Base-by-base conservation (phyloP, 495 filamentous ascomycete species). In the Hapsidospora chrysogenum region DNA sequence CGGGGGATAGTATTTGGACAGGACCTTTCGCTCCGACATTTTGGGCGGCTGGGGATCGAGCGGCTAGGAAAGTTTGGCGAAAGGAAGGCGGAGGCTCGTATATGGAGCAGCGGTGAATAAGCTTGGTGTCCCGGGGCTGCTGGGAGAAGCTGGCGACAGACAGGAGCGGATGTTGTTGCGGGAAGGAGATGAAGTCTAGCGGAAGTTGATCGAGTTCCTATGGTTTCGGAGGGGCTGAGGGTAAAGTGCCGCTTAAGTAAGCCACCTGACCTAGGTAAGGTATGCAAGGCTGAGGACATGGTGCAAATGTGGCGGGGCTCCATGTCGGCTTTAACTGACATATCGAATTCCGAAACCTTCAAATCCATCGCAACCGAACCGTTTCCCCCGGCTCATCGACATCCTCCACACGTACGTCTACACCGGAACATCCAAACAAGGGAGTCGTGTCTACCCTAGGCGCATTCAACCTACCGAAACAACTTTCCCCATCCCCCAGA, bases 1-100 rank as follows among this genome's bases (percentile, higher is more conserved):
- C 17, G 92, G 85, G 23, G 89, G 89, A 54, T 92, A 96, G 68
- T 89, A 82, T 52, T 82, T 80, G 15, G 21, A 26, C 9, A 33
- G 37, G 18, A 33, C 37, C 31, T 39, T 39, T 18, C 37, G 37
- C 37, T 39, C 37, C 13, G 37, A 39, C 37, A 39, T 39, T 23
- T 4, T 22, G 17, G 16, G 13, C 7, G 23, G 23, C n/a, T 7
- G 11, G 27, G 13, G 5, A 14, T 7, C 1, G 19, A n/a, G 31
- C 17, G 17, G 16, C 13, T 11, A 7, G 23, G 9, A 14, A 22
- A n/a, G 5, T 22, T 21, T 4, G 14, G 17, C 7, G 20, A 18
- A 19, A 17, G 20, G 30, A 17, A 17, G 2, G 7, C 21, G 16
- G 3, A 32, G 30, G 18, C 17, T 18, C 31, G 31, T 13, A n/a